Conservation (phyloP, 1,284 basidiomycete genomes). For the Irpex lacteus region DNA sequence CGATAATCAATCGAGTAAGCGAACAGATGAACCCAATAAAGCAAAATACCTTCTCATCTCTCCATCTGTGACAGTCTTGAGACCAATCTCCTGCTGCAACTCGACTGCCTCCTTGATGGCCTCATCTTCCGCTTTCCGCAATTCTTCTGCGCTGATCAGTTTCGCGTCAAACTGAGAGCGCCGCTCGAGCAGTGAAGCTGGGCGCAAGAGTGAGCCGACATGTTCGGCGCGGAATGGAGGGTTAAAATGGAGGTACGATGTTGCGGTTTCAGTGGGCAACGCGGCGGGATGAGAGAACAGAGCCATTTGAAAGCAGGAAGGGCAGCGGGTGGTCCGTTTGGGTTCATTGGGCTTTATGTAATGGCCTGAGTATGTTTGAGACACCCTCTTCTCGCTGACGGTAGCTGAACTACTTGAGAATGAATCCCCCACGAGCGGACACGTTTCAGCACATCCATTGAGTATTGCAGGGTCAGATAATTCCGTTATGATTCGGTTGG, state of each 20-base stretch:
- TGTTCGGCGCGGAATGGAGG: constrained; percentile 38
- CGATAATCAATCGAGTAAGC: background rate
- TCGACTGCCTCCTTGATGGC: constrained; percentile 33
- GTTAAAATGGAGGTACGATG: constrained; percentile 17
- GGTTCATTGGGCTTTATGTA: background rate
- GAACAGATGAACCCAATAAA: background rate
- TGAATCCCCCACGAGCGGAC: too few relatives aligned
- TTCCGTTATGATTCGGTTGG: background rate
- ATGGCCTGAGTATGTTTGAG: background rate
- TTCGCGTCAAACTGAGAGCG: constrained; percentile 33
- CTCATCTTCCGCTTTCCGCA: constrained; percentile 36
- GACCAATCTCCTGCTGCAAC: constrained; percentile 37
- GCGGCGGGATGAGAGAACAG: background rate
- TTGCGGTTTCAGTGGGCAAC: background rate
- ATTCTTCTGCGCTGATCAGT: constrained; percentile 33
- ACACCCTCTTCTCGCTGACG: background rate
- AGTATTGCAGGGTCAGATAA: background rate
- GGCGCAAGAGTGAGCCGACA: constrained; percentile 46
- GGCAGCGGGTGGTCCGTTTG: background rate
- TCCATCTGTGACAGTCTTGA: constrained; percentile 48
- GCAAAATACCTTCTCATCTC: constrained; percentile 34
- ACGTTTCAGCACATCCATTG: background rate
- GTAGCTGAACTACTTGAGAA: too few relatives aligned
- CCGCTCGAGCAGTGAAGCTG: constrained; percentile 36
- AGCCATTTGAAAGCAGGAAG: background rate